These are phyloP conservation scores for Solanum rostratum DNA, from an alignment of 257 asterid genomes.

Conservation along the genomic window DNA sequence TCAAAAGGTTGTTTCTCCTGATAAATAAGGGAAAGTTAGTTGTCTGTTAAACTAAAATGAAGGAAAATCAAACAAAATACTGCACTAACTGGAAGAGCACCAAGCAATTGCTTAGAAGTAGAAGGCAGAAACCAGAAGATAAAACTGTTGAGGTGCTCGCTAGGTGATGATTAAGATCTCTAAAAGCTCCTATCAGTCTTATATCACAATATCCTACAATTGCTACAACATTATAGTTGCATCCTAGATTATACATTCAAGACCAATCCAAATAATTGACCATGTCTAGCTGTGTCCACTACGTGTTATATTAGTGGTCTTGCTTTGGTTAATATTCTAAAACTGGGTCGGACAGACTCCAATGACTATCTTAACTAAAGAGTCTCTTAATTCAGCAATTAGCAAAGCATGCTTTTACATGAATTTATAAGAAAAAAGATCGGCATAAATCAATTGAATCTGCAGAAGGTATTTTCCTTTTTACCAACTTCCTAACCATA, in stretches of 20 bases:
- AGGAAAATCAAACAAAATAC: background rate
- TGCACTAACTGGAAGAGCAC: background rate
- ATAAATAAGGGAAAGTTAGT: constrained; percentile 5
- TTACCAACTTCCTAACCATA: background rate
- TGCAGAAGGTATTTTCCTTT: background rate
- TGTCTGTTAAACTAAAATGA: background rate
- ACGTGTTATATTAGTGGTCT: background rate
- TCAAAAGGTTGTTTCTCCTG: constrained; percentile 94
- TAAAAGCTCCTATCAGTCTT: background rate
- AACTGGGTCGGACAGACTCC: background rate
- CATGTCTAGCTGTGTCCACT: background rate
- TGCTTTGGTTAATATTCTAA: background rate
- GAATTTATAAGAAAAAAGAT: background rate
- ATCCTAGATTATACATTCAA: background rate
- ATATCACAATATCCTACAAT: background rate
- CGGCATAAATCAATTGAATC: background rate
- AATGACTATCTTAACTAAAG: background rate
- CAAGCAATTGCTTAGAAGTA: background rate
- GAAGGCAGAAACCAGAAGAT: background rate
- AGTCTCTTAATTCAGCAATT: background rate
- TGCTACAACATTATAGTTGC: background rate
- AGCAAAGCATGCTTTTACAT: background rate
- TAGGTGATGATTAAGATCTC: background rate
- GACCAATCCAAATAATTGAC: background rate
- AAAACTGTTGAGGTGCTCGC: background rate